phyloP scores from a whole-genome alignment of 2,329 filamentous ascomycete genomes.

The Thelonectria olida region DNA sequence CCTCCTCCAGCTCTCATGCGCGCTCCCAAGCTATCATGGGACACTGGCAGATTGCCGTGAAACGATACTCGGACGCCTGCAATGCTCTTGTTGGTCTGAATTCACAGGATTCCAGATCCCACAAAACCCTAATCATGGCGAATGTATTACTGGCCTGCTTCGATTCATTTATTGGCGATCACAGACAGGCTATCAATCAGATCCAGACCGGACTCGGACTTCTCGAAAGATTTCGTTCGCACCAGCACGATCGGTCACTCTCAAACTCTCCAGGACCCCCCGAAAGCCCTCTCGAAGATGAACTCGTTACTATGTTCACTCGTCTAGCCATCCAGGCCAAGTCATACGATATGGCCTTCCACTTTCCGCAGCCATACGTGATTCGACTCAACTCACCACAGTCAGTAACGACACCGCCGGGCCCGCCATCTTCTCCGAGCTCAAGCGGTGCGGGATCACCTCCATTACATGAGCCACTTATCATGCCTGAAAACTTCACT shows the following conservation, averaged over 20 bases:
- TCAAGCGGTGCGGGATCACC: slow-evolving; percentile 54
- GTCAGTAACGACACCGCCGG: slow-evolving; percentile 44
- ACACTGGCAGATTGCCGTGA: slow-evolving; percentile 69
- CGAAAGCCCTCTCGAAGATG: slow-evolving; percentile 63
- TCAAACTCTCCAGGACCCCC: slow-evolving; percentile 28
- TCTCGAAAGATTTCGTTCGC: slow-evolving; percentile 61
- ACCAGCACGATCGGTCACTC: slow-evolving; percentile 46
- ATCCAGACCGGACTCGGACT: slow-evolving; percentile 67
- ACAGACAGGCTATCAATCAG: slow-evolving; percentile 68
- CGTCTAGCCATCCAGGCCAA: slow-evolving; percentile 72
- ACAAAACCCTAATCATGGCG: slow-evolving; percentile 68
- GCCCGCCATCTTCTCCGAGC: slow-evolving; percentile 46
- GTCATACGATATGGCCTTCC: slow-evolving; percentile 74
- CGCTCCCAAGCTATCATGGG: slow-evolving; percentile 47
- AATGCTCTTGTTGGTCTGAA: slow-evolving; percentile 58
- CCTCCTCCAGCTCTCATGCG: slow-evolving; percentile 21
- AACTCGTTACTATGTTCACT: slow-evolving; percentile 71
- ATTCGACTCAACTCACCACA: slow-evolving; percentile 51
- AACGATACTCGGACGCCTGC: slow-evolving; percentile 67
- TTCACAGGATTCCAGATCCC: slow-evolving; percentile 54
- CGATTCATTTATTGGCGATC: slow-evolving; percentile 72
- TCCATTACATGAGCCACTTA: slow-evolving; percentile 39
- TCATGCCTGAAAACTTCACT: slow-evolving; percentile 51
- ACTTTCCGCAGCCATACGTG: slow-evolving; percentile 70
- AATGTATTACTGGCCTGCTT: slow-evolving; percentile 74